Evolutionary conservation across 2,329 filamentous ascomycete species (phyloP), one percentile per base, ranked within the genome.

Genomic region (Sphaerostilbella broomeana): DNA sequence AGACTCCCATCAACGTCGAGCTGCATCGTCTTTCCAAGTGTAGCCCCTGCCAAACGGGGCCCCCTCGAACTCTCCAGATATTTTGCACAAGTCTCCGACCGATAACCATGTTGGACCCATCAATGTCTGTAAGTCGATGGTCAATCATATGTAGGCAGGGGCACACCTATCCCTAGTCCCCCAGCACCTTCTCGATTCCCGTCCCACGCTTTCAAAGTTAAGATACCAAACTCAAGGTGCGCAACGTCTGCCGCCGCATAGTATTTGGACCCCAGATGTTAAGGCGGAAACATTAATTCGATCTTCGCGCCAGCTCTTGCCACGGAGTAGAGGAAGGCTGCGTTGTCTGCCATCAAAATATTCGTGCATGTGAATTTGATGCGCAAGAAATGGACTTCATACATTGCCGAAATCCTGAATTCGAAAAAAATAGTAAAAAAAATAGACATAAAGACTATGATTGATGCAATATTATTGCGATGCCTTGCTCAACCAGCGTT

Each of bases 21-120:
- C n/a, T n/a, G n/a, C n/a, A n/a, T n/a, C n/a, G n/a, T 25, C 21
- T 43, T 41, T 46, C 43, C 34, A 47, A 47, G 36, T 31, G 27
- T 33, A 37, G 17, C n/a, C 36, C 33, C 36, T 33, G 35, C 22
- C 22, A 33, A 32, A 30, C 13, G 20, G 26, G 10, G 25, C 16
- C 27, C 17, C n/a, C n/a, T n/a, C n/a, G n/a, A n/a, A n/a, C n/a
- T n/a, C n/a, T n/a, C n/a, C n/a, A n/a, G n/a, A n/a, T n/a, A n/a
- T n/a, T n/a, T n/a, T n/a, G n/a, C n/a, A n/a, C n/a, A n/a, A n/a
- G n/a, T n/a, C 25, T 25, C 28, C 22, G 22, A 35, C 38, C 31
- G 31, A 22, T 34, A 17, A n/a, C 31, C 31, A 29, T 34, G 13
- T 30, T 31, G 20, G 24, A 40, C 24, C 30, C 27, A 35, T 29